phyloP scores from a whole-genome alignment of 768 basidiomycete species.

The Auricularia sp. region DNA sequence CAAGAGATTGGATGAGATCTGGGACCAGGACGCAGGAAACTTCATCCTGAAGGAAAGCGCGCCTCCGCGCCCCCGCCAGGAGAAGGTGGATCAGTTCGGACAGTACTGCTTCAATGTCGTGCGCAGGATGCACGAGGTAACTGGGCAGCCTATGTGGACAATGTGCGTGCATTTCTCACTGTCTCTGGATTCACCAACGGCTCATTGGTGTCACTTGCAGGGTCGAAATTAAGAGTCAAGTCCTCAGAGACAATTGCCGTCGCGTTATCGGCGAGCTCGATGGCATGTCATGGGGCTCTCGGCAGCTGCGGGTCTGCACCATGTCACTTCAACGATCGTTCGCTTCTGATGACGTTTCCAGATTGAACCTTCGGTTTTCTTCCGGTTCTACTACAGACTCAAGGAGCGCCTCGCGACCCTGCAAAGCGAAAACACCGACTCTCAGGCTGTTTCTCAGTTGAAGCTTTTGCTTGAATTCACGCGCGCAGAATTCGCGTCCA shows the following conservation, averaged over 20 bases:
- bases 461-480: conserved; percentile 42
- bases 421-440: conserved; percentile 30
- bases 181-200: neutral
- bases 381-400: conserved; percentile 43
- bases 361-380: conserved; percentile 49
- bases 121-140: neutral
- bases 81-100: neutral
- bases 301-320: conserved; percentile 40
- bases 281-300: conserved; percentile 51
- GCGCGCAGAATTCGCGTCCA: conserved; percentile 39
- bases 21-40: neutral
- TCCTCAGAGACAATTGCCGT: conserved; percentile 47
- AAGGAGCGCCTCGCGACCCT: conserved; percentile 32
- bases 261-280: conserved; percentile 49
- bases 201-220: conserved; percentile 27
- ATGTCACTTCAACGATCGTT: neutral
- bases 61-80: neutral
- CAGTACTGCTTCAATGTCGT: neutral
- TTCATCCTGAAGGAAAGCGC: neutral
- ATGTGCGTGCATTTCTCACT: neutral
- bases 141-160: neutral
- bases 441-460: conserved; percentile 34
- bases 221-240: conserved; percentile 48
- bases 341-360: conserved; percentile 13
- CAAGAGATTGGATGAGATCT: neutral